These are phyloP conservation scores for Auricularia sp. DNA, from an alignment of 768 basidiomycete species.

Conservation along the genomic window DNA sequence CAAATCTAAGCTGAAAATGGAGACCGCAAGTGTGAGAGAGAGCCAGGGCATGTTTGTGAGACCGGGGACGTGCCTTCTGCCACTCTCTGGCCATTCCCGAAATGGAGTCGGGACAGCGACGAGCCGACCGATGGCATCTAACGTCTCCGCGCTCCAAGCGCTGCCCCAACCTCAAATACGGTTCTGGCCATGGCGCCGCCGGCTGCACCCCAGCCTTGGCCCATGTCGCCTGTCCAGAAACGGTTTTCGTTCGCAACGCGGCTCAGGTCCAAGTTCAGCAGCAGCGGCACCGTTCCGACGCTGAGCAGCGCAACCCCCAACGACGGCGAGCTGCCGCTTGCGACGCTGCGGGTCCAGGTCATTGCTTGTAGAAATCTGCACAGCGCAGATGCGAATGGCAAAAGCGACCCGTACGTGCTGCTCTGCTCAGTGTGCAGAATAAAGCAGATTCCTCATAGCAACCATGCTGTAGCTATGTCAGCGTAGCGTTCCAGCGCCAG, in stretches of 20 bases:
- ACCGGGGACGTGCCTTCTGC: too few relatives aligned
- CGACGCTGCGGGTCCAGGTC: conserved; percentile 14
- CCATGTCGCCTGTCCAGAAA: neutral
- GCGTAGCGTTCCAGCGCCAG: neutral
- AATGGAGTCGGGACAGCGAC: too few relatives aligned
- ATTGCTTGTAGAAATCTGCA: conserved; percentile 13
- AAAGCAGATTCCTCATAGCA: neutral
- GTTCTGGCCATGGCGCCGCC: too few relatives aligned
- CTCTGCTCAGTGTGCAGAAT: neutral
- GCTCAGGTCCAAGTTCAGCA: neutral
- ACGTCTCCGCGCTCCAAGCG: too few relatives aligned
- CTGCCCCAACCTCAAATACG: too few relatives aligned
- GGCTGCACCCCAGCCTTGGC: neutral
- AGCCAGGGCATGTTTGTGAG: too few relatives aligned
- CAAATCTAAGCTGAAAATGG: too few relatives aligned
- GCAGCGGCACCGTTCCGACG: neutral
- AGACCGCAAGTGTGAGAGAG: too few relatives aligned
- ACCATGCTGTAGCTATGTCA: conserved; percentile 3
- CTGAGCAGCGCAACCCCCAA: neutral
- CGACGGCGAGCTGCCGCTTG: conserved; percentile 11
- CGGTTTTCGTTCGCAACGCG: neutral
- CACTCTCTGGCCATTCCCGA: too few relatives aligned
- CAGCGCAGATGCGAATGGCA: conserved; percentile 12
- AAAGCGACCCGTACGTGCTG: conserved; percentile 14
- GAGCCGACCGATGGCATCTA: too few relatives aligned